These are phyloP conservation scores for Dactylellina haptotyla DNA, from an alignment of 2,329 filamentous ascomycete genomes.

Conservation along the genomic window DNA sequence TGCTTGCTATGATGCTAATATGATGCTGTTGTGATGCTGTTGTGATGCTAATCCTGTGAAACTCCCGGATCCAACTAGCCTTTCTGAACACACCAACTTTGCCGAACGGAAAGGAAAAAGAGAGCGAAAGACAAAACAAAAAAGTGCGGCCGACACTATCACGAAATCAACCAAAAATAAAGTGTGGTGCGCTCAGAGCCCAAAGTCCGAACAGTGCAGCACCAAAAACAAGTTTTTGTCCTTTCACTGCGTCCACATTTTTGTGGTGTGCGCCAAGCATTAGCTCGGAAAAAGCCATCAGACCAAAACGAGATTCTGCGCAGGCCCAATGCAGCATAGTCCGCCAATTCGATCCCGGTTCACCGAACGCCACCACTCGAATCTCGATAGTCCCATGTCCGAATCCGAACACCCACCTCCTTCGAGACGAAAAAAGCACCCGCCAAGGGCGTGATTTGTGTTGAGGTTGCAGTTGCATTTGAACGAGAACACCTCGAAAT, in stretches of 20 bases:
- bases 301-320: conserved; percentile 23
- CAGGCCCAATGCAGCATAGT: conserved; percentile 28
- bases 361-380: conserved; percentile 39
- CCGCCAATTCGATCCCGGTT: conserved; percentile 24
- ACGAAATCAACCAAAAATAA: conserved; percentile 19
- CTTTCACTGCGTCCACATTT: neutral
- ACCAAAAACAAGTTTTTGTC: conserved; percentile 45
- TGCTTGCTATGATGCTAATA: conserved; percentile 43
- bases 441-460: neutral
- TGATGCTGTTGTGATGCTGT: conserved; percentile 37
- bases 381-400: conserved; percentile 28
- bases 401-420: conserved; percentile 25
- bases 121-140: conserved; percentile 2
- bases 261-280: conserved; percentile 13
- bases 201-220: neutral
- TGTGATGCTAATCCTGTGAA: conserved; percentile 11
- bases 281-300: neutral
- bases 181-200: neutral
- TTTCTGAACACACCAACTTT: neutral
- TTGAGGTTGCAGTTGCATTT: conserved; percentile 11
- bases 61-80: conserved; percentile 38
- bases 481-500: conserved; percentile 33
- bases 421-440: conserved; percentile 2
- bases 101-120: conserved; percentile 10
- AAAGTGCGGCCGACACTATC: conserved; percentile 3